Conservation (phyloP, 306 rosid species). For the Trifolium dubium region DNA sequence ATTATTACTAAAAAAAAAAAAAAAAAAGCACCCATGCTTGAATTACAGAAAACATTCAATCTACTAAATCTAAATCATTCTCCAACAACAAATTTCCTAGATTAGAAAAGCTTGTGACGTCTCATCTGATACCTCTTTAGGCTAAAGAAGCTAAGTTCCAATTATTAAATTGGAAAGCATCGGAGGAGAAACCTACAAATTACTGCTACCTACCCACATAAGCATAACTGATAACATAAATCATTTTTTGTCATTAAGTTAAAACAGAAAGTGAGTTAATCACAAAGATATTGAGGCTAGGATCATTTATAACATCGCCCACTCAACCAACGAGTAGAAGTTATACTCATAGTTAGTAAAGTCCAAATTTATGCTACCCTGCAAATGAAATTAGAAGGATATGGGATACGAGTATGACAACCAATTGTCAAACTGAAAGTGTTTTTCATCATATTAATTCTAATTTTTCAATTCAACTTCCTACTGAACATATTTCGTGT, state of each 20-base stretch:
- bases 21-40: constrained; percentile 5
- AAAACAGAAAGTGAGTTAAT: no score
- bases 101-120: constrained; percentile 5
- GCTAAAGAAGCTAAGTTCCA: constrained; percentile 9
- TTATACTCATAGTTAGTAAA: neutral
- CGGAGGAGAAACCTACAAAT: no score
- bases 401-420: neutral
- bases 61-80: constrained; percentile 36
- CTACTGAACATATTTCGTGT: neutral
- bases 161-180: neutral
- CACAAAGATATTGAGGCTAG: no score
- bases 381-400: neutral
- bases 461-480: neutral
- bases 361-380: neutral
- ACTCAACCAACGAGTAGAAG: no score
- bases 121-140: neutral
- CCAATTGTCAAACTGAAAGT: neutral
- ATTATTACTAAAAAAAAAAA: neutral
- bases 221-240: neutral
- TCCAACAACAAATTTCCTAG: neutral
- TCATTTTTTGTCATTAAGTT: neutral
- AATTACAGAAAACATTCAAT: constrained; percentile 16
- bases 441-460: neutral
- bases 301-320: no score
- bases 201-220: neutral